Conservation (phyloP, 768 basidiomycete species). For the Naganishia randhawae region DNA sequence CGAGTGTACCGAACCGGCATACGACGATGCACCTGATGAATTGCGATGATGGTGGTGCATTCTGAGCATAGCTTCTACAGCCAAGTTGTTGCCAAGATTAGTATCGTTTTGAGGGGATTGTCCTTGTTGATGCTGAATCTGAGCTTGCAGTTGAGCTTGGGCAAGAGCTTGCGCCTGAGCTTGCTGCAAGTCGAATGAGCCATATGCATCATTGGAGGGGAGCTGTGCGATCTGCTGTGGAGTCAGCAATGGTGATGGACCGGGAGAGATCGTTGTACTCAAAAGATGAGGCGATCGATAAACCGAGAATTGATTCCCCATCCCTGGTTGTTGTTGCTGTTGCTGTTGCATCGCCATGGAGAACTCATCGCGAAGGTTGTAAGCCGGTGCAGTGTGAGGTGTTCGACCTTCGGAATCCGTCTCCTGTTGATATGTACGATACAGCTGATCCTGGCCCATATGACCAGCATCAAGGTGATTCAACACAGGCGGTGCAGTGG, state of each 20-base stretch:
- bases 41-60: slow-evolving; percentile 12
- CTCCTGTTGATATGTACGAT: neutral
- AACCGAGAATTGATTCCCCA: slow-evolving; percentile 8
- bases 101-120: neutral
- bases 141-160: neutral
- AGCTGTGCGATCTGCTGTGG: slow-evolving; percentile 1
- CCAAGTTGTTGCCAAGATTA: slow-evolving; percentile 5
- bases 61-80: slow-evolving; percentile 13
- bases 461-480: neutral
- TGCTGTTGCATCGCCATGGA: slow-evolving; percentile 2
- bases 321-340: slow-evolving; percentile 6
- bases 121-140: neutral
- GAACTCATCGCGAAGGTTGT: neutral
- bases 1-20: slow-evolving; percentile 24
- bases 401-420: neutral
- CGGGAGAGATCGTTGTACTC: slow-evolving; percentile 1
- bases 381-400: slow-evolving; percentile 1
- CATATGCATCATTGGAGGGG: neutral
- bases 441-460: neutral
- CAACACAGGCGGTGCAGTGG: slow-evolving; percentile 1
- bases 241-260: slow-evolving; percentile 9
- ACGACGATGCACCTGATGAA: slow-evolving; percentile 17
- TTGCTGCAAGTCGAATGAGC: neutral
- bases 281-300: slow-evolving; percentile 10
- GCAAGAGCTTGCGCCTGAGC: slow-evolving; percentile 3